Evolutionary conservation across 306 rosid species (phyloP).

Genomic region (Pyrus communis): DNA sequence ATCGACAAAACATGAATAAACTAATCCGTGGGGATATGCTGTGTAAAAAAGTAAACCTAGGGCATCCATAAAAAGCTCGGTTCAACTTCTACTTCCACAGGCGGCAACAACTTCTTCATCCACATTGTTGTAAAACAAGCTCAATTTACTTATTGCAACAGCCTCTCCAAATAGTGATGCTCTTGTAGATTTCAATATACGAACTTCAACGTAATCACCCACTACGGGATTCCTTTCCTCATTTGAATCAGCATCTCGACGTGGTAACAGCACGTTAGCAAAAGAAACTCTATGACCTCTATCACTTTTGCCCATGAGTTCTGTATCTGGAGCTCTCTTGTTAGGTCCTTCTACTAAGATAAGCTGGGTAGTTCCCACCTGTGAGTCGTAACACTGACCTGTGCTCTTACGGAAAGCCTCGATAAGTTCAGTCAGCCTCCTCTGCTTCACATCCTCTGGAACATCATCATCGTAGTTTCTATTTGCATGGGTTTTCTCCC

Average conservation of each 20-base stretch:
- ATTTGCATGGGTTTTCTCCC: slow-evolving; percentile 96
- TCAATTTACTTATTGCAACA: slow-evolving; percentile 65
- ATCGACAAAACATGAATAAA: not conserved
- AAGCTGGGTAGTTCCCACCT: slow-evolving; percentile 73
- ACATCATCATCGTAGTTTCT: slow-evolving; percentile 80
- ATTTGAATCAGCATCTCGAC: slow-evolving; percentile 38
- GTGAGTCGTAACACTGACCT: slow-evolving; percentile 69
- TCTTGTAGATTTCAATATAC: slow-evolving; percentile 62
- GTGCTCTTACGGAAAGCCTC: slow-evolving; percentile 84
- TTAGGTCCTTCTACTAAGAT: slow-evolving; percentile 95
- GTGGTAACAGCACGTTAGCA: slow-evolving; percentile 42
- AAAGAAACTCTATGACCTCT: slow-evolving; percentile 82
- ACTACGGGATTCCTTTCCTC: slow-evolving; percentile 49
- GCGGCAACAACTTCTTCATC: slow-evolving; percentile 54
- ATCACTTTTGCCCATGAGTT: slow-evolving; percentile 91
- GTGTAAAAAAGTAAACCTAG: not conserved
- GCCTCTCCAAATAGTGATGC: slow-evolving; percentile 86
- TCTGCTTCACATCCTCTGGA: slow-evolving; percentile 83
- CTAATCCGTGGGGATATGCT: not conserved
- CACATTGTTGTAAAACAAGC: slow-evolving; percentile 41
- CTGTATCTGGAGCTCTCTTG: slow-evolving; percentile 79
- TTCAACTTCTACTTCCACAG: slow-evolving; percentile 36
- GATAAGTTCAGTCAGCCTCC: slow-evolving; percentile 83
- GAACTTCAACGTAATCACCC: slow-evolving; percentile 94
- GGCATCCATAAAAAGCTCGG: not conserved